Percentiles rank a stretch among this genome's conserved stretches.
Conservation (phyloP, 2,329 filamentous ascomycete species). For the Exophiala bonariae region DNA sequence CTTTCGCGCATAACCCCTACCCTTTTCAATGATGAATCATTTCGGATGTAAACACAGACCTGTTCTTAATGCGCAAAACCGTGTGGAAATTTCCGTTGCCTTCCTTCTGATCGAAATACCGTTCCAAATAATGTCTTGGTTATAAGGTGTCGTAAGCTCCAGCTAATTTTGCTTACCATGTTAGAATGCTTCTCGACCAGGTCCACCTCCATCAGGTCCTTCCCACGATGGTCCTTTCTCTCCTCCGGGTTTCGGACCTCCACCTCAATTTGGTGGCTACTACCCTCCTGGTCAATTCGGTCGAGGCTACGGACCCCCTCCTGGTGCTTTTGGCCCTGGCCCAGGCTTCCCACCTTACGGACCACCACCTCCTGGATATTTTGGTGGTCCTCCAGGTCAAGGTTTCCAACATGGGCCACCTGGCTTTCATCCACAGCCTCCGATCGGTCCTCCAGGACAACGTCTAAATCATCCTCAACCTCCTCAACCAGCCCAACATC, state of each 20-base stretch:
- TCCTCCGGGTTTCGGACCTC: constrained; percentile 52
- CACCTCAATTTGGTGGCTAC: constrained; percentile 35
- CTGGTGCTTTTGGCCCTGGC: constrained; percentile 54
- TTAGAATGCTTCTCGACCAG: constrained; percentile 46
- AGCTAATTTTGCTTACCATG: constrained; percentile 11
- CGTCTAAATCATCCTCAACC: constrained; percentile 35
- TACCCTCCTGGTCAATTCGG: constrained; percentile 49
- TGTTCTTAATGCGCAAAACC: constrained; percentile 89
- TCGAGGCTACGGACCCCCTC: constrained; percentile 50
- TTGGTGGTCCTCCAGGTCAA: constrained; percentile 60
- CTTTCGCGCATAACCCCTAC: constrained; percentile 8
- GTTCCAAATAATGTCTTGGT: neutral
- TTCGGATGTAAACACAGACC: constrained; percentile 91
- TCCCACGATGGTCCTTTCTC: constrained; percentile 35
- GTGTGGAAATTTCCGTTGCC: constrained; percentile 99
- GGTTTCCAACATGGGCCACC: constrained; percentile 71
- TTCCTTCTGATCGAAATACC: constrained; percentile 84
- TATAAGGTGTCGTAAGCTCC: constrained; percentile 1
- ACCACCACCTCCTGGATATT: constrained; percentile 74
- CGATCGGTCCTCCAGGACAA: constrained; percentile 56
- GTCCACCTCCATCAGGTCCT: constrained; percentile 37
- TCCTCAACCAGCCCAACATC: constrained; percentile 31
- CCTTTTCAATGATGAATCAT: constrained; percentile 80
- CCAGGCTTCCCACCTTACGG: constrained; percentile 75
- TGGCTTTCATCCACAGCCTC: constrained; percentile 47